A percentile compares a stretch with the other conserved stretches of the same genome.
These are phyloP conservation scores for Cadophora sp. DNA, from an alignment of 2,329 filamentous ascomycete genomes.

Conservation along the genomic window DNA sequence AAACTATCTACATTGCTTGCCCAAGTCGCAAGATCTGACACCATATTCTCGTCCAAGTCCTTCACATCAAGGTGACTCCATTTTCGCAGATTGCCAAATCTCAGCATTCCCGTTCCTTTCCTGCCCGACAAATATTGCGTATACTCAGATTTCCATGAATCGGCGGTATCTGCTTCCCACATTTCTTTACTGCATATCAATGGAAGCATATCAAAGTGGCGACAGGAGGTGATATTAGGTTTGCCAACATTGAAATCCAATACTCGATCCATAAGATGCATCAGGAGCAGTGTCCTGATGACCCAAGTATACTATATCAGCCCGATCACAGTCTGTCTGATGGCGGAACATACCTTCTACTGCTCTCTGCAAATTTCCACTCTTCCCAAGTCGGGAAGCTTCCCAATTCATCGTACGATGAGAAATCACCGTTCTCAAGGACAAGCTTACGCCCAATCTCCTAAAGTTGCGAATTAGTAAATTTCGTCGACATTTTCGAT, in stretches of 20 bases:
- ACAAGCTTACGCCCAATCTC: slow-evolving; percentile 15
- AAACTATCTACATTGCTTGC: slow-evolving; percentile 21
- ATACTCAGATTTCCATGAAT: slow-evolving; percentile 27
- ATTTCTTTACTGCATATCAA: slow-evolving; percentile 24
- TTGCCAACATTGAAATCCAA: slow-evolving; percentile 24
- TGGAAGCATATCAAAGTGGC: slow-evolving; percentile 17
- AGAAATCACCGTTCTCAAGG: background rate
- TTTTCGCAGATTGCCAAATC: slow-evolving; percentile 17
- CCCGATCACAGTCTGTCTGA: background rate
- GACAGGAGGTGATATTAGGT: slow-evolving; percentile 1
- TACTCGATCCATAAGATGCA: slow-evolving; percentile 26
- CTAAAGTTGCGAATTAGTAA: background rate
- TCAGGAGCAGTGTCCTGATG: slow-evolving; percentile 24
- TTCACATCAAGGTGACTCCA: slow-evolving; percentile 8
- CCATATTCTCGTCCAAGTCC: slow-evolving; percentile 9
- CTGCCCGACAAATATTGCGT: slow-evolving; percentile 24
- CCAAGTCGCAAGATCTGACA: slow-evolving; percentile 22
- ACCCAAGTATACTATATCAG: background rate
- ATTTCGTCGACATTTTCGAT: background rate
- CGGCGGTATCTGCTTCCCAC: slow-evolving; percentile 26
- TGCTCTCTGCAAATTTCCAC: slow-evolving; percentile 26
- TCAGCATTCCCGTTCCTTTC: background rate
- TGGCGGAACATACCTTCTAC: slow-evolving; percentile 21
- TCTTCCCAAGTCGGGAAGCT: slow-evolving; percentile 26
- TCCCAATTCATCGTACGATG: slow-evolving; percentile 2